phyloP scores from a whole-genome alignment of 768 basidiomycete genomes.

The Kwoniella botswanensis region DNA sequence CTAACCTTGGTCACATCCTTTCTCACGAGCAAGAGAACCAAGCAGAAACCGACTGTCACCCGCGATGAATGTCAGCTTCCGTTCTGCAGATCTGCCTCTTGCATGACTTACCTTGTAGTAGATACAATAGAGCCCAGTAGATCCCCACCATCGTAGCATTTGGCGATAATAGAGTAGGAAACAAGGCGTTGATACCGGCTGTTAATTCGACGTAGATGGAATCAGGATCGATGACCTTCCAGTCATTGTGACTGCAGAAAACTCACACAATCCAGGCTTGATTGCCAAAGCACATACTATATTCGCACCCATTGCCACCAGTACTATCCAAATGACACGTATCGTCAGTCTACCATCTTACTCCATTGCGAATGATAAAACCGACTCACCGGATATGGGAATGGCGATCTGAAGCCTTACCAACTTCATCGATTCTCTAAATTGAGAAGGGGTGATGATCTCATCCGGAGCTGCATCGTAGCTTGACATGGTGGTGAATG shows the following conservation, averaged over 20 bases:
- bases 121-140: conserved; percentile 57
- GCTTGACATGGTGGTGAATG: conserved; percentile 49
- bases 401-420: conserved; percentile 82
- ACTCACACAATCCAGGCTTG: conserved; percentile 67
- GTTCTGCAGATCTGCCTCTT: conserved; percentile 24
- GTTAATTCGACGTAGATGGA: background rate
- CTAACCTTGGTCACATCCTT: conserved; percentile 80
- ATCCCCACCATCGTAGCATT: conserved; percentile 58
- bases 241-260: background rate
- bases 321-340: conserved; percentile 55
- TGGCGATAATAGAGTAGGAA: conserved; percentile 69
- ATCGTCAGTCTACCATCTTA: no score
- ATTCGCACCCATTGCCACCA: conserved; percentile 76
- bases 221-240: background rate
- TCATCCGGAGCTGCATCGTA: conserved; percentile 51
- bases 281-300: conserved; percentile 72
- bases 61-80: no score
- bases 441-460: conserved; percentile 55
- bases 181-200: conserved; percentile 51
- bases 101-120: conserved; percentile 54
- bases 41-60: conserved; percentile 74
- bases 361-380: no score
- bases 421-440: conserved; percentile 54
- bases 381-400: conserved; percentile 63
- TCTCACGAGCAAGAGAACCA: conserved; percentile 72